Conservation (phyloP, 2,329 filamentous ascomycete species). For the Immersiporthe knoxdaviesiana region DNA sequence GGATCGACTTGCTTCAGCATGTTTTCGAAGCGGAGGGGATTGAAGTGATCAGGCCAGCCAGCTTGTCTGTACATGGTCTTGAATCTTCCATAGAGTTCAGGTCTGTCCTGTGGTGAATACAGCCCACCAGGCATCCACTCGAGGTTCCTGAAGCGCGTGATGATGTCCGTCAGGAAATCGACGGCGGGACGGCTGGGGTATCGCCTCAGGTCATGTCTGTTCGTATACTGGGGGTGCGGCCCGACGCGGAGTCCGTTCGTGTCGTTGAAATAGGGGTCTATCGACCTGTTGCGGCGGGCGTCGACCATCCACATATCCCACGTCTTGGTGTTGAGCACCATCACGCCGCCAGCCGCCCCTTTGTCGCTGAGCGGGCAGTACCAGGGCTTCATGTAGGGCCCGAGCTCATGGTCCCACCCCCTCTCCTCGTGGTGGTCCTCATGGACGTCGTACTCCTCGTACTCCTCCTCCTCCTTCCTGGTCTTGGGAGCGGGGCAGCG, state of each 20-base stretch:
- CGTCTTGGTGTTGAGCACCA: conserved; percentile 8
- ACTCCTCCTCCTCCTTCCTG: no score
- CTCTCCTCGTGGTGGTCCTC: not conserved
- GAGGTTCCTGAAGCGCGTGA: conserved; percentile 1
- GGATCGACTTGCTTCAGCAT: not conserved
- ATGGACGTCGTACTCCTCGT: not conserved
- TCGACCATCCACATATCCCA: conserved; percentile 11
- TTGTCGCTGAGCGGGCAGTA: conserved; percentile 2
- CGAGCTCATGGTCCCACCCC: not conserved
- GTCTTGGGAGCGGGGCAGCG: not conserved
- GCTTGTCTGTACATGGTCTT: not conserved
- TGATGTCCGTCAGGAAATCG: not conserved
- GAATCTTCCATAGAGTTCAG: not conserved
- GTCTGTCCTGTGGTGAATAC: not conserved
- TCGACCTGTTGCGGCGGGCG: not conserved
- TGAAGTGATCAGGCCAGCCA: conserved; percentile 4
- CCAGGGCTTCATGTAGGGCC: conserved; percentile 10
- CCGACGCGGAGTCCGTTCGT: not conserved
- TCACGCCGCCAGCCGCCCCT: not conserved
- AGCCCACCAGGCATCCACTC: conserved; percentile 11
- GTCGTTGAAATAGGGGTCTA: not conserved
- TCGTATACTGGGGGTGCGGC: not conserved
- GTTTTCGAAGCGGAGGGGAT: not conserved
- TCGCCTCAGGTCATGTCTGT: conserved; percentile 1
- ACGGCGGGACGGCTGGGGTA: conserved; percentile 7